Conservation (phyloP, 192 early-diverging fungal genomes). For the Rhizoclosmatium sp. region DNA sequence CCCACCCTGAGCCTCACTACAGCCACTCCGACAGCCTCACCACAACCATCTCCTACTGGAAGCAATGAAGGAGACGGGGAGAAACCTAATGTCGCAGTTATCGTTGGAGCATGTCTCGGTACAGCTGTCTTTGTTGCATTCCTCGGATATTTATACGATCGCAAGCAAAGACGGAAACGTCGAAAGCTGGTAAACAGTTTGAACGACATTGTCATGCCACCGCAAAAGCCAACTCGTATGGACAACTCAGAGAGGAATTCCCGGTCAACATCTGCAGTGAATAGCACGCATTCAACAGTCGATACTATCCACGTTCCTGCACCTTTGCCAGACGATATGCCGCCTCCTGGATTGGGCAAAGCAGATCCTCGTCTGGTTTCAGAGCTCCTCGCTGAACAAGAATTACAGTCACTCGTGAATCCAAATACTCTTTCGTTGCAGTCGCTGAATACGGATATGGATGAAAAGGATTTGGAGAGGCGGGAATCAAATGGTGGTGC, state of each 20-base stretch:
- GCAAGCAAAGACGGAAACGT: neutral
- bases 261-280: neutral
- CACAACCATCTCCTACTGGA: too few species aligned
- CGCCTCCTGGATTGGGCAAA: neutral
- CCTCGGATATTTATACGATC: neutral
- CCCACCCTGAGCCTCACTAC: neutral
- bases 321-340: neutral
- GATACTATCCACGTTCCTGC: neutral
- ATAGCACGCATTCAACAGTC: neutral
- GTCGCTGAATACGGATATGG: neutral
- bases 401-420: neutral
- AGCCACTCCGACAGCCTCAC: neutral
- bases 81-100: too few species aligned
- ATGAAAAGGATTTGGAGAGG: neutral
- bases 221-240: neutral
- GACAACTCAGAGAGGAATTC: neutral
- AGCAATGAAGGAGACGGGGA: too few species aligned
- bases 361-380: neutral
- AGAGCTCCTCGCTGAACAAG: neutral
- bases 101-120: too few species aligned
- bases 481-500: neutral
- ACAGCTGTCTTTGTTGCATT: neutral
- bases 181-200: constrained; percentile 4
- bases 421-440: constrained; percentile 1
- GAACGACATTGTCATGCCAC: constrained; percentile 1